phyloP scores from a whole-genome alignment of 2,329 filamentous ascomycete genomes.

The Epichloe elymi region DNA sequence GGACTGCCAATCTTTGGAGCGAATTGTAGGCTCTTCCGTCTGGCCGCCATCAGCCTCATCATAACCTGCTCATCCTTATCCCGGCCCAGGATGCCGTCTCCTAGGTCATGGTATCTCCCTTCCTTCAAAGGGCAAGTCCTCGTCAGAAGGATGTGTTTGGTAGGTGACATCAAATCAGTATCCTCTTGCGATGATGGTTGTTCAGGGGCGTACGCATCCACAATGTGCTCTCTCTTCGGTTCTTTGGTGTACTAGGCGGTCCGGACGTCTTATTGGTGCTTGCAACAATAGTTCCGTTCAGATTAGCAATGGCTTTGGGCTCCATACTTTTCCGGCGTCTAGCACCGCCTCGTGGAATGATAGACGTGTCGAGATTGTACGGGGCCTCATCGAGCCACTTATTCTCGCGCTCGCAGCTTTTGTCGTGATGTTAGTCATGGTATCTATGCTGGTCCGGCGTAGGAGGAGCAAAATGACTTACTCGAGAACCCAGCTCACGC shows the following conservation, averaged over 20 bases:
- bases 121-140: constrained; percentile 43
- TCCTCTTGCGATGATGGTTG: constrained; percentile 23
- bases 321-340: constrained; percentile 74
- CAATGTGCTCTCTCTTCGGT: constrained; percentile 38
- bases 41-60: constrained; percentile 54
- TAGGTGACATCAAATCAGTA: constrained; percentile 20
- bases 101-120: constrained; percentile 24
- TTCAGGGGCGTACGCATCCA: constrained; percentile 45
- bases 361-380: constrained; percentile 55
- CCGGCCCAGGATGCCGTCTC: constrained; percentile 30
- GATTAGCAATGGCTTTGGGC: constrained; percentile 54
- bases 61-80: constrained; percentile 45
- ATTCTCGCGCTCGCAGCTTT: constrained; percentile 58
- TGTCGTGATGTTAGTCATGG: neutral
- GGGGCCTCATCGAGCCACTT: constrained; percentile 61
- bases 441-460: constrained; percentile 20
- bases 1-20: constrained; percentile 65
- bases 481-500: constrained; percentile 81
- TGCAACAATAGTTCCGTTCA: constrained; percentile 49
- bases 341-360: constrained; percentile 55
- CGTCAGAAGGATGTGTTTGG: constrained; percentile 27
- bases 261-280: constrained; percentile 25
- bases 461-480: constrained; percentile 46
- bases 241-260: constrained; percentile 33
- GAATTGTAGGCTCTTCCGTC: constrained; percentile 66